Evolutionary conservation across 768 basidiomycete genomes (phyloP), one percentile per base, ranked within the genome.

Genomic region (Psilocybe cyanescens): DNA sequence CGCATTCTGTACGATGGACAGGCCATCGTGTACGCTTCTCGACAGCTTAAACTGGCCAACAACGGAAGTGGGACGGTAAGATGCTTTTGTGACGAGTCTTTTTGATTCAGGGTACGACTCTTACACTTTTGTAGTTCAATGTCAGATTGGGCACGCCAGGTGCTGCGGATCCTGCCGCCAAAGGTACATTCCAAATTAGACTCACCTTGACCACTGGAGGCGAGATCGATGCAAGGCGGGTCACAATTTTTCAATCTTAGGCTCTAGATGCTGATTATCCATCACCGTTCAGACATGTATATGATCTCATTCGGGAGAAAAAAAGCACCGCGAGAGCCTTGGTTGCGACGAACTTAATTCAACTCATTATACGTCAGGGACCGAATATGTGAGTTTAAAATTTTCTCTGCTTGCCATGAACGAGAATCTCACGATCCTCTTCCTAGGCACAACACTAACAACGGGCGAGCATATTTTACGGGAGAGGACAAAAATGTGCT

Each of bases 321-420:
- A 9, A 57, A 57, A 45, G 39, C 50, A 67, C 74, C n/a, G 17
- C 65, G 54, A 31, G 74, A 28, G 73, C 76, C 3, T 41, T 70
- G 1, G 73, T 74, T 2, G 82, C 83, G 0, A 74, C 77, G 0
- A 86, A 82, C 39, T 65, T 86, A 1, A 57, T 86, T 0, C 83
- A 86, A 48, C 69, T 86, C 1, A 74, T 86, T 9, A 61, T 86
- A 1, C 77, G 83, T 0, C 83, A 85, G 55, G 76, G 71, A 0
- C 75, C 79, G 0, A 84, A 85, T 37, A 62, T 78, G 84, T 81
- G 56, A 30, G 78, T 73, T 1, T 12, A 57, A 11, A 35, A 1
- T 35, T 11, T 6, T 6, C 1, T 35, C 33, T 35, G 33, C 33
- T 11, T 35, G 33, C 33, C 24, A 35, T 35, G 7, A 35, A 4